phyloP scores from a whole-genome alignment of 2,329 filamentous ascomycete genomes.

The Tolypocladium pustulatum region DNA sequence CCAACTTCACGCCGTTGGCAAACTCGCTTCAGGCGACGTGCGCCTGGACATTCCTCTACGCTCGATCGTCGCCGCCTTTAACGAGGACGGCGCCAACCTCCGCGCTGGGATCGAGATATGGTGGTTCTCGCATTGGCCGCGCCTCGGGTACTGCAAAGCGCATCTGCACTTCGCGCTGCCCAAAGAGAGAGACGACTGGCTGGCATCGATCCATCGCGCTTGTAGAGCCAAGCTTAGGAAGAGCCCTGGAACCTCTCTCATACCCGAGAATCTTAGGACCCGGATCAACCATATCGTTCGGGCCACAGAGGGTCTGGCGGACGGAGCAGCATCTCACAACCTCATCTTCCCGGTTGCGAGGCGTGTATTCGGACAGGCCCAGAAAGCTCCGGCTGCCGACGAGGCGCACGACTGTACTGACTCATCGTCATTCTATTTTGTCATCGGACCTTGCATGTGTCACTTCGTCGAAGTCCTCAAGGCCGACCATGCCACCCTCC shows the following conservation, averaged over 20 bases:
- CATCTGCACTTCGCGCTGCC: constrained; percentile 39
- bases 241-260: constrained; percentile 22
- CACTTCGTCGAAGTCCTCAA: constrained; percentile 40
- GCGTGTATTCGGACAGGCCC: constrained; percentile 28
- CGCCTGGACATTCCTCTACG: constrained; percentile 37
- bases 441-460: constrained; percentile 42
- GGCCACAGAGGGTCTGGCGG: constrained; percentile 24
- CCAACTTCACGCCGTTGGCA: constrained; percentile 13
- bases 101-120: constrained; percentile 45
- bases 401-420: constrained; percentile 36
- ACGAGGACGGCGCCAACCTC: constrained; percentile 36
- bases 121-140: constrained; percentile 38
- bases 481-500: constrained; percentile 27
- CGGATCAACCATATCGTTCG: constrained; percentile 37
- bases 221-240: constrained; percentile 26
- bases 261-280: constrained; percentile 35
- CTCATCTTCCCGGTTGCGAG: constrained; percentile 43
- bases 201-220: constrained; percentile 34
- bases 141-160: constrained; percentile 34
- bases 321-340: constrained; percentile 15
- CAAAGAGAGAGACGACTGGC: constrained; percentile 38
- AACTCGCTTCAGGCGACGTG: constrained; percentile 23
- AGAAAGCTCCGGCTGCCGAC: constrained; percentile 29
- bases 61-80: constrained; percentile 41
- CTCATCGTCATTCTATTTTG: constrained; percentile 42